Conservation (phyloP, 202 grass and related monocot genomes). For the Bolboschoenoplectus hybrid region DNA sequence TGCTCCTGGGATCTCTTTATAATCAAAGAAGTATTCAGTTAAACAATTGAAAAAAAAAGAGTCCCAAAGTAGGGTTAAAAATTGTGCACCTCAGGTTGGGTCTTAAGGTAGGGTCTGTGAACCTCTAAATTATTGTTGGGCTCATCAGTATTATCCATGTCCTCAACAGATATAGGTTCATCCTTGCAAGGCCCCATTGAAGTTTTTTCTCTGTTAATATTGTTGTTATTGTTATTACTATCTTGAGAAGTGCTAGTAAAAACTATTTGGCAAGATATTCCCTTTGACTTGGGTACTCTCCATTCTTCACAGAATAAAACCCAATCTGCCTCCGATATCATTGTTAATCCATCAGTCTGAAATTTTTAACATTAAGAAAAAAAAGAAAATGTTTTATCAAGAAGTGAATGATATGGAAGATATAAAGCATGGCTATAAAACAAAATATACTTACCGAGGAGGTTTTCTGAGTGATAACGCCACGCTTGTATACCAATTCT, state of each 20-base stretch:
- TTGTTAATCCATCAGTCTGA: constrained; percentile 78
- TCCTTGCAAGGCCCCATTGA: constrained; percentile 53
- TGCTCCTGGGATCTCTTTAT: background rate
- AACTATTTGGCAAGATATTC: constrained; percentile 81
- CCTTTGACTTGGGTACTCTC: constrained; percentile 65
- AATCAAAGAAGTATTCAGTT: constrained; percentile 11
- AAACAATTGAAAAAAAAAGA: constrained; percentile 15
- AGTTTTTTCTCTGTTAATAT: constrained; percentile 20
- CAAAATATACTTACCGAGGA: constrained; percentile 65
- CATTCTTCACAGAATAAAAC: constrained; percentile 86
- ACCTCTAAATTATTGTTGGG: constrained; percentile 54
- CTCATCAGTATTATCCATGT: constrained; percentile 56
- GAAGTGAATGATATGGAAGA: constrained; percentile 1
- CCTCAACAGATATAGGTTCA: constrained; percentile 46
- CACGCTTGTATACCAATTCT: constrained; percentile 84
- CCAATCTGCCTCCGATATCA: constrained; percentile 81
- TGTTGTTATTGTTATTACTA: constrained; percentile 35
- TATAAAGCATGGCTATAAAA: background rate
- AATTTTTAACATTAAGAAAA: constrained; percentile 41
- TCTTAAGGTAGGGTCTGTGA: constrained; percentile 67
- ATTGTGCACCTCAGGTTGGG: constrained; percentile 68
- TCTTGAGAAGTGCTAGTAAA: constrained; percentile 50
- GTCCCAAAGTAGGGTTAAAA: background rate
- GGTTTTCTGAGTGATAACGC: constrained; percentile 78
- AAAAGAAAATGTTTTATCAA: constrained; percentile 36